phyloP scores from a whole-genome alignment of 208 protist species.

The Trypanosoma grayi region DNA sequence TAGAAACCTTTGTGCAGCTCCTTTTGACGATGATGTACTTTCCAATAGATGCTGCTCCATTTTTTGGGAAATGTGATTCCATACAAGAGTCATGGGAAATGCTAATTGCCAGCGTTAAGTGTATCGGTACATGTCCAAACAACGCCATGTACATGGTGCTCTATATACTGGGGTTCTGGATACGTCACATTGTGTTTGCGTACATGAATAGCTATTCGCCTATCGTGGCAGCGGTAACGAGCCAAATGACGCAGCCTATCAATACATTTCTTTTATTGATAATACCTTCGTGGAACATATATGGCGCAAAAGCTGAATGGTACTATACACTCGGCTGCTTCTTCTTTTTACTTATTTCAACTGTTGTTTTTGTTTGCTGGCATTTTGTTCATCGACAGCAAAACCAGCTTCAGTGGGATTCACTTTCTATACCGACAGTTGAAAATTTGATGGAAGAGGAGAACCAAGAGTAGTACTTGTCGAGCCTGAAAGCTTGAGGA shows the following conservation, averaged over 20 bases:
- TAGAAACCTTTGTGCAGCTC: conserved; percentile 32
- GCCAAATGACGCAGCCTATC: conserved; percentile 37
- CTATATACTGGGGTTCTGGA: conserved; percentile 43
- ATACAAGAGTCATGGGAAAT: conserved; percentile 39
- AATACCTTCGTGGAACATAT: conserved; percentile 45
- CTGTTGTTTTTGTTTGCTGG: conserved; percentile 32
- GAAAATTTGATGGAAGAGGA: conserved; percentile 11
- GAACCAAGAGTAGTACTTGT: too few relatives aligned
- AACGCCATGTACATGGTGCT: conserved; percentile 37
- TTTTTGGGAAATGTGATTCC: conserved; percentile 32
- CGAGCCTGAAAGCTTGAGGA: too few relatives aligned
- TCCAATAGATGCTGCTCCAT: conserved; percentile 40
- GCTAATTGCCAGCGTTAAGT: conserved; percentile 24
- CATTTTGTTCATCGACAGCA: conserved; percentile 16
- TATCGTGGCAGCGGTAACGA: conserved; percentile 30
- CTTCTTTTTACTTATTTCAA: conserved; percentile 35
- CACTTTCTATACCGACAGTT: not conserved
- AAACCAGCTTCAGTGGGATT: not conserved
- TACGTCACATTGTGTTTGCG: conserved; percentile 41
- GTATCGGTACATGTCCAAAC: conserved; percentile 25
- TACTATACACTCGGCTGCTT: conserved; percentile 35
- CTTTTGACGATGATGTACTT: conserved; percentile 34
- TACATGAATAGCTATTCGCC: conserved; percentile 45
- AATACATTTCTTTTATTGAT: conserved; percentile 39
- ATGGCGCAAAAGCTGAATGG: conserved; percentile 28